A percentile compares a stretch with the other conserved stretches of the same genome.
These are phyloP conservation scores for Fusarium sp. DNA, from an alignment of 2,329 filamentous ascomycete genomes.

Conservation along the genomic window DNA sequence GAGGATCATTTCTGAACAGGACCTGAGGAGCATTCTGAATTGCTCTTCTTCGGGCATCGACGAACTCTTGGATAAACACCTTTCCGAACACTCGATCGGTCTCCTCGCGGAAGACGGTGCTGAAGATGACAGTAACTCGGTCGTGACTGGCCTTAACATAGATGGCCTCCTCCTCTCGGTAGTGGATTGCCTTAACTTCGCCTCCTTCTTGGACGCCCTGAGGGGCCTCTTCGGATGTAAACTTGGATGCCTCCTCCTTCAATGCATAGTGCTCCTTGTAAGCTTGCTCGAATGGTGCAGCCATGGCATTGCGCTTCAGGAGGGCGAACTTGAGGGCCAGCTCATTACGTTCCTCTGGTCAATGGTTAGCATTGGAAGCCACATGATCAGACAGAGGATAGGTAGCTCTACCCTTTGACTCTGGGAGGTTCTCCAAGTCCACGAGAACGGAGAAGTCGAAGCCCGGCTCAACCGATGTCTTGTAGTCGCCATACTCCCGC, in stretches of 20 bases:
- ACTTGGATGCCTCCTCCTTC: constrained; percentile 89
- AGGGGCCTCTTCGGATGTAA: constrained; percentile 92
- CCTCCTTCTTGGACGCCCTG: constrained; percentile 91
- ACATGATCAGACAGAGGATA: not conserved
- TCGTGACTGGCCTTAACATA: constrained; percentile 98
- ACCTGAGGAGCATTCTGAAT: constrained; percentile 99
- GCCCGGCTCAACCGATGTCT: constrained; percentile 85
- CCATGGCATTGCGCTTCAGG: constrained; percentile 98
- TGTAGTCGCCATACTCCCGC: constrained; percentile 94
- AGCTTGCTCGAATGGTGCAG: constrained; percentile 95
- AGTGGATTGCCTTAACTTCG: constrained; percentile 95
- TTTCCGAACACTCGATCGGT: constrained; percentile 98
- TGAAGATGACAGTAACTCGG: constrained; percentile 98
- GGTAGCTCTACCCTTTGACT: constrained; percentile 72
- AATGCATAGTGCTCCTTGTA: constrained; percentile 92
- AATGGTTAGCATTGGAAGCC: constrained; percentile 25
- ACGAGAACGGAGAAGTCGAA: constrained; percentile 96
- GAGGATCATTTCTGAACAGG: constrained; percentile 93
- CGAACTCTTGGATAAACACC: constrained; percentile 98
- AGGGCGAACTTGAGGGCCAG: constrained; percentile 88
- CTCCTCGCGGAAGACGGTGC: constrained; percentile 96
- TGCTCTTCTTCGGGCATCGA: constrained; percentile 91
- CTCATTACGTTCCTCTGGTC: constrained; percentile 82
- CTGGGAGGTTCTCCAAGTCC: constrained; percentile 88
- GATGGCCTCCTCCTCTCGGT: constrained; percentile 98